Percentiles rank a stretch among this genome's conserved stretches.
These are phyloP conservation scores for Russula ochroleuca DNA, from an alignment of 768 basidiomycete genomes.

Conservation along the genomic window DNA sequence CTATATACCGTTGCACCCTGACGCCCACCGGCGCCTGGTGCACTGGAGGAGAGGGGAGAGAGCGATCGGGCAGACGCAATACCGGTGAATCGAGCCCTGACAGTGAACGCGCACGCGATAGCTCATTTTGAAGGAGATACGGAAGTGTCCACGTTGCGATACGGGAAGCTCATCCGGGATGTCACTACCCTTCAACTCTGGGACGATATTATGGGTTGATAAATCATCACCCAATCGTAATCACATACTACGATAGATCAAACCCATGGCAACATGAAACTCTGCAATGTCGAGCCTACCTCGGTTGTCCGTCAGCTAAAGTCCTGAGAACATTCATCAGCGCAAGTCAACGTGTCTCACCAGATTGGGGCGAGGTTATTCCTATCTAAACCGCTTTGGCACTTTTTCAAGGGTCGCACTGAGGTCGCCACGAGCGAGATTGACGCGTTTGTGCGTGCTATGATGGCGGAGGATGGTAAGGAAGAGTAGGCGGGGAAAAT, in stretches of 20 bases:
- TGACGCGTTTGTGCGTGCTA: constrained; percentile 70
- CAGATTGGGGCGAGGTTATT: constrained; percentile 93
- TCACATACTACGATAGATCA: constrained; percentile 89
- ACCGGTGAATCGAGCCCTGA: constrained; percentile 48
- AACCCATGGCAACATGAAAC: constrained; percentile 97
- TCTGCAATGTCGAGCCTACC: constrained; percentile 94
- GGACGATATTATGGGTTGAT: not conserved
- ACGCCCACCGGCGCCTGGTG: constrained; percentile 53
- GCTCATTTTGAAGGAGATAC: constrained; percentile 88
- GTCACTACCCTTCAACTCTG: constrained; percentile 88
- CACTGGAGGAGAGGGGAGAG: constrained; percentile 56
- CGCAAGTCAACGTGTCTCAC: constrained; percentile 40
- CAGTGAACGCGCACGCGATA: constrained; percentile 61
- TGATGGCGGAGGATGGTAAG: constrained; percentile 48
- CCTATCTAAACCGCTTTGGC: constrained; percentile 86
- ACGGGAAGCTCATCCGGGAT: constrained; percentile 82
- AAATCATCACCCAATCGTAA: not conserved
- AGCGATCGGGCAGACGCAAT: constrained; percentile 64
- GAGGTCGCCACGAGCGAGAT: constrained; percentile 79
- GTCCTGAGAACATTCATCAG: constrained; percentile 49
- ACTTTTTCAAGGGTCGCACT: constrained; percentile 87
- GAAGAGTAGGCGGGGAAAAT: constrained; percentile 42
- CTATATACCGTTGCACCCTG: constrained; percentile 93
- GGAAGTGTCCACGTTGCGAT: constrained; percentile 80
- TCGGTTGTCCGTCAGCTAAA: constrained; percentile 87